phyloP scores from a whole-genome alignment of 2,329 filamentous ascomycete species.

The Clarireedia hainanense region DNA sequence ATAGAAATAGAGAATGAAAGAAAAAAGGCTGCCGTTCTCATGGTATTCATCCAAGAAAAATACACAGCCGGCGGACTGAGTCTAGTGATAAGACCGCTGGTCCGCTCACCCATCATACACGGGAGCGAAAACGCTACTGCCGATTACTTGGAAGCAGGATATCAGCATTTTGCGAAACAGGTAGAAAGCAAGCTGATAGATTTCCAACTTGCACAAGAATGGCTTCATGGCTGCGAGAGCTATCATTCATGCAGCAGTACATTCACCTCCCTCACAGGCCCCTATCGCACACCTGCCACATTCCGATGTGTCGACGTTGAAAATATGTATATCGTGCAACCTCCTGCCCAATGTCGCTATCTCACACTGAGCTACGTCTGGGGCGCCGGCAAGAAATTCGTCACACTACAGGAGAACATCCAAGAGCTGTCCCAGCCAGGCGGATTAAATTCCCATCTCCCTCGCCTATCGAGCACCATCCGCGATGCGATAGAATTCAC shows the following conservation, averaged over 20 bases:
- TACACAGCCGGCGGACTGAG: not conserved
- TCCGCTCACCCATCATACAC: not conserved
- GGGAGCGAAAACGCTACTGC: no score
- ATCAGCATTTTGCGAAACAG: not conserved
- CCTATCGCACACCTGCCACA: not conserved
- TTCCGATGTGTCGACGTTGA: not conserved
- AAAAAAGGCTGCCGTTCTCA: not conserved
- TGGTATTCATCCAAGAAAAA: not conserved
- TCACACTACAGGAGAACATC: not conserved
- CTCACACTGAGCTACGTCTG: not conserved
- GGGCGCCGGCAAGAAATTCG: not conserved
- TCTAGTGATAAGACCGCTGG: not conserved
- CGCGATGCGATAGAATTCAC: slow-evolving; percentile 1
- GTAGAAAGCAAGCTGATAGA: not conserved
- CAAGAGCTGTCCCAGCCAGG: not conserved
- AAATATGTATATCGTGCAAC: not conserved
- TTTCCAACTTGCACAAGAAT: not conserved
- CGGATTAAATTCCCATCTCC: not conserved
- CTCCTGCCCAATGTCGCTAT: not conserved
- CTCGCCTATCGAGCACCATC: not conserved
- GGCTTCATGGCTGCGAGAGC: not conserved
- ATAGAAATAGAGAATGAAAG: not conserved
- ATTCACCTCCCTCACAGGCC: not conserved
- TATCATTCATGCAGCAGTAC: not conserved
- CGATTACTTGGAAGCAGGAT: not conserved